Base-by-base conservation (phyloP, 2,329 filamentous ascomycete genomes). In the Fusarium sp. region DNA sequence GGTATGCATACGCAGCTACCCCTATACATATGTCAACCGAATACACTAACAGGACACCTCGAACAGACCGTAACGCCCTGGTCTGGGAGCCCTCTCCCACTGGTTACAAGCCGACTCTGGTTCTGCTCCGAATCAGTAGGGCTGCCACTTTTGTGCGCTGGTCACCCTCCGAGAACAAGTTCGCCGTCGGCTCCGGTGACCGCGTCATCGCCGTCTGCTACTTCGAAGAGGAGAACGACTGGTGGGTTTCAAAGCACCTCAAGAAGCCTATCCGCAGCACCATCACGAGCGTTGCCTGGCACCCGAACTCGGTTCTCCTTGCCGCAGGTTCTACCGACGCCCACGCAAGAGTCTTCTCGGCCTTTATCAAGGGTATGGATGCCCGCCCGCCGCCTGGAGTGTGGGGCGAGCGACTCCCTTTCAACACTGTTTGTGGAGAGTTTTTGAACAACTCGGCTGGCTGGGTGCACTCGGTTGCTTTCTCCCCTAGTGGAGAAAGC, bases 171-270 rank as follows among this genome's bases (percentile, higher is more conserved):
- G 96, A 99, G 86, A 92, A 91, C 80, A 99, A 99, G 83, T 99
- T 99, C 80, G 96, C 96, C 57, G 96, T 98, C 28, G 96, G 96
- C 65, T 98, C 95, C 30, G 96, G 96, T 67, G 96, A 97, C 75
- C 91, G 96, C 70, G 92, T 97, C 71, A 97, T 99, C 76, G 94
- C 96, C 41, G 89, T 98, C 74, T 99, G 96, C 87, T 98, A 98
- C 85, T 99, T 99, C 76, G 96, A 99, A 79, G 94, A 97, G 80
- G 96, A 99, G 82, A 98, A 99, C 82, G 95, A 99, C 85, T 99
- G 96, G 96, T 99, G 96, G 96, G 95, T 99, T 43, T 98, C 95
- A 39, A 99, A 99, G 87, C 96, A 99, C 83, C 84, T 99, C 78
- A 98, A 98, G 90, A 99, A 98, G 88, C 96, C 96, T 18, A 97